Conservation (phyloP, 2,329 filamentous ascomycete genomes). For the Epichloe hybrida region DNA sequence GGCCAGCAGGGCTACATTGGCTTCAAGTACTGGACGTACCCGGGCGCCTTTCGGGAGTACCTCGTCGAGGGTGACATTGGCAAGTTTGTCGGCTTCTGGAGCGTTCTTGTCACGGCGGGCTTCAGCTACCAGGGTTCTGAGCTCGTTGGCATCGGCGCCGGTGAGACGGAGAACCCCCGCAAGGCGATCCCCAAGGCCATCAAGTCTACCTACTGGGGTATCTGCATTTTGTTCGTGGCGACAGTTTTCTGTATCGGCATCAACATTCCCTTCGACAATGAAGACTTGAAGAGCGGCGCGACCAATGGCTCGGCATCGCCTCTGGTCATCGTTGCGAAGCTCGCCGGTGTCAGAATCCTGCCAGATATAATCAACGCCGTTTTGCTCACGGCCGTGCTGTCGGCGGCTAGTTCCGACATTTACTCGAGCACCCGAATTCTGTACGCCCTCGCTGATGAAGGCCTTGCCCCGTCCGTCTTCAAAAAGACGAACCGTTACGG, state of each 20-base stretch:
- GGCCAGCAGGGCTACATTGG: constrained; percentile 58
- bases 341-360: constrained; percentile 50
- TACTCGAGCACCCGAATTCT: constrained; percentile 60
- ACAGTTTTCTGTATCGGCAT: constrained; percentile 60
- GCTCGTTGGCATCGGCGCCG: constrained; percentile 65
- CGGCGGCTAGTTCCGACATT: constrained; percentile 65
- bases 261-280: constrained; percentile 50
- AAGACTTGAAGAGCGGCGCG: constrained; percentile 34
- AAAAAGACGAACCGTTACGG: constrained; percentile 45
- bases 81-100: constrained; percentile 57
- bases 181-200: constrained; percentile 62
- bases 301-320: constrained; percentile 52
- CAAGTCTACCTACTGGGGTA: constrained; percentile 61
- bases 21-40: constrained; percentile 56
- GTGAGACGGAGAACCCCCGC: constrained; percentile 59
- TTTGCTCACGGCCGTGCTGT: constrained; percentile 64
- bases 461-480: constrained; percentile 48
- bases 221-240: constrained; percentile 53
- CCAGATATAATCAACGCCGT: constrained; percentile 65
- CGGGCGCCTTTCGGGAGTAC: constrained; percentile 54
- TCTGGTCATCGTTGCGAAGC: constrained; percentile 45
- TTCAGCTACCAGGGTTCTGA: constrained; percentile 63
- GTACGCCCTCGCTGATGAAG: constrained; percentile 50
- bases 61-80: constrained; percentile 39
- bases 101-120: constrained; percentile 53